These are phyloP conservation scores for Paramecium pentaurelia DNA, from an alignment of 73 alveolate species.

Conservation along the genomic window DNA sequence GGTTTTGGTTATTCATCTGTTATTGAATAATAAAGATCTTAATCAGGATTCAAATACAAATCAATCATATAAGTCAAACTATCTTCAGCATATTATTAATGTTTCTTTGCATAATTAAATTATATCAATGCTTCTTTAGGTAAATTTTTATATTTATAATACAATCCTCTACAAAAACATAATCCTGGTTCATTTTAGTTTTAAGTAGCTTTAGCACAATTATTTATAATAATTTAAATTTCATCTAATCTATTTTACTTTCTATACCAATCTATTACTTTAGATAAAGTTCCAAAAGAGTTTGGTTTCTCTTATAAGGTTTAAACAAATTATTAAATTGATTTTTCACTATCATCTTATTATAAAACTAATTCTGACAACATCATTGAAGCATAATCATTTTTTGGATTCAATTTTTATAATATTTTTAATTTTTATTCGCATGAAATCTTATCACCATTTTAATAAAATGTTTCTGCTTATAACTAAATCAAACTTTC, in stretches of 20 bases:
- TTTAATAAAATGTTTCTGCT: conserved; percentile 69
- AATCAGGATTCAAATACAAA: conserved; percentile 81
- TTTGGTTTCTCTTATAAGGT: conserved; percentile 36
- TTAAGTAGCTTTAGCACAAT: conserved; percentile 68
- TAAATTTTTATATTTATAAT: conserved; percentile 81
- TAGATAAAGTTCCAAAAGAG: conserved; percentile 50
- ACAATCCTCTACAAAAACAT: conserved; percentile 94
- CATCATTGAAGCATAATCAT: conserved; percentile 82
- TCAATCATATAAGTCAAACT: conserved; percentile 92
- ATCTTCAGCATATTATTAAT: conserved; percentile 87
- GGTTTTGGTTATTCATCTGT: conserved; percentile 47
- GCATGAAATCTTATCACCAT: conserved; percentile 74
- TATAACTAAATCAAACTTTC: conserved; percentile 70
- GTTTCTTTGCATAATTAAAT: conserved; percentile 89
- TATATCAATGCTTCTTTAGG: conserved; percentile 90
- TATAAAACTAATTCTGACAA: conserved; percentile 78
- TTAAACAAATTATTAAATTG: conserved; percentile 24
- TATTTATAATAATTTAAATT: conserved; percentile 70
- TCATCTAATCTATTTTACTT: conserved; percentile 65
- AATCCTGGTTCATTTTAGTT: conserved; percentile 89
- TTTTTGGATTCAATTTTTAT: conserved; percentile 76
- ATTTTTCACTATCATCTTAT: conserved; percentile 57
- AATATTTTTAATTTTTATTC: conserved; percentile 70
- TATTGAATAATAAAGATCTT: conserved; percentile 50
- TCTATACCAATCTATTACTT: conserved; percentile 48